Evolutionary conservation across 768 basidiomycete genomes (phyloP).

Genomic region (Phaeotremella skinneri): DNA sequence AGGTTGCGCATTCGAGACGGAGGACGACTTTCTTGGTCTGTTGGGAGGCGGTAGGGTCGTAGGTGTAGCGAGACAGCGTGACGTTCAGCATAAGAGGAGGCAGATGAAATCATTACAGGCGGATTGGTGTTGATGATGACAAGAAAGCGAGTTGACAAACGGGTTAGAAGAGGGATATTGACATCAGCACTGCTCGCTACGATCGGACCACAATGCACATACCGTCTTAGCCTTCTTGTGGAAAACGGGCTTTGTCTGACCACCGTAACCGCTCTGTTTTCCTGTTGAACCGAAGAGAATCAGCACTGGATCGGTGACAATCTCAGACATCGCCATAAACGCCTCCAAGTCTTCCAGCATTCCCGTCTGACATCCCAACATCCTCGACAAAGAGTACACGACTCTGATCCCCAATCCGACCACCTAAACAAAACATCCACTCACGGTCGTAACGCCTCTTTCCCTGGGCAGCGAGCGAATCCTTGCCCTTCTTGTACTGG

Average conservation of each 20-base stretch:
- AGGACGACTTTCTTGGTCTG: slow-evolving; percentile 97
- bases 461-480: slow-evolving; percentile 95
- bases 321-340: neutral
- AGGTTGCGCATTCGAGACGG: slow-evolving; percentile 93
- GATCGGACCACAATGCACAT: slow-evolving; percentile 13
- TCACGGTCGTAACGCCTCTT: slow-evolving; percentile 99
- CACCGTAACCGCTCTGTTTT: slow-evolving; percentile 74
- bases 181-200: neutral
- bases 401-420: neutral
- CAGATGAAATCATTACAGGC: neutral
- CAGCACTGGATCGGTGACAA: neutral
- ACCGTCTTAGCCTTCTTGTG: slow-evolving; percentile 85
- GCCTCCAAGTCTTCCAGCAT: neutral
- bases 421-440: slow-evolving; percentile 54
- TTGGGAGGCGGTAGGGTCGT: neutral
- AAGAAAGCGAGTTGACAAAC: neutral
- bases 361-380: slow-evolving; percentile 4
- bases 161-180: neutral
- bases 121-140: slow-evolving; percentile 4
- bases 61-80: neutral
- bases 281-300: slow-evolving; percentile 24
- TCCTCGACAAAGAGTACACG: neutral
- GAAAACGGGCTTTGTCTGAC: slow-evolving; percentile 99
- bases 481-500: slow-evolving; percentile 99
- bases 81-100: slow-evolving; percentile 4